Evolutionary conservation across 495 filamentous ascomycete species (phyloP), one percentile per base, ranked within the genome.

Genomic region (Rhypophila decipiens): DNA sequence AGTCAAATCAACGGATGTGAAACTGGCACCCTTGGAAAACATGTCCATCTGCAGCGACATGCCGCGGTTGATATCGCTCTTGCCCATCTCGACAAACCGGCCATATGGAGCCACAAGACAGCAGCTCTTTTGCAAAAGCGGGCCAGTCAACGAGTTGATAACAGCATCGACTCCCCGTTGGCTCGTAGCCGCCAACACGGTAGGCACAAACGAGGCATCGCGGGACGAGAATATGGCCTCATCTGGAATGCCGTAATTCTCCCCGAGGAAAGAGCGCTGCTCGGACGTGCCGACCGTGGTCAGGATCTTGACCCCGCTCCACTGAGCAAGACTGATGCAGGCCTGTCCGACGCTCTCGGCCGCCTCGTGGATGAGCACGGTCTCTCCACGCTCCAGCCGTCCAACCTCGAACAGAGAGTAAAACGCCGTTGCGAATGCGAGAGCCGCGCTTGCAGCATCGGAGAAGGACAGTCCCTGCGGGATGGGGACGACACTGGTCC

Each of bases 331-430:
- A 20, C 58, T 50, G 34, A 83, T 75, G 0, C 73, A 65, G 8
- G 73, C 72, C 43, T 77, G 72, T 22, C 78, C 79, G 0, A 76
- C 52, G n/a, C 67, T 68, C 15, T 75, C 74, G 1, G 76, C 59
- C 12, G 67, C 80, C 0, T 65, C 66, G 48, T 83, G 77, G 24
- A 85, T 76, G 12, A 85, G 64, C 2, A 83, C 64, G n/a, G 61
- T 71, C 42, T 83, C 73, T 3, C 61, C 76, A 23, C 63, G 56
- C 3, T 39, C 29, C 5, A 76, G 42, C 7, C 63, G 51, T 3
- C 61, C 71, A 5, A 67, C 41, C 5, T 72, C 49, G 21, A 62
- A n/a, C 19, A 76, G 49, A 0, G 70, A 63, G 46, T 83, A 72
- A 24, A 71, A 74, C 0, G 78, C 79, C 0, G 80, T 82, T 4